Evolutionary conservation across 805 yeast genomes (phyloP).

Genomic region (Allodekkera sacchari): DNA sequence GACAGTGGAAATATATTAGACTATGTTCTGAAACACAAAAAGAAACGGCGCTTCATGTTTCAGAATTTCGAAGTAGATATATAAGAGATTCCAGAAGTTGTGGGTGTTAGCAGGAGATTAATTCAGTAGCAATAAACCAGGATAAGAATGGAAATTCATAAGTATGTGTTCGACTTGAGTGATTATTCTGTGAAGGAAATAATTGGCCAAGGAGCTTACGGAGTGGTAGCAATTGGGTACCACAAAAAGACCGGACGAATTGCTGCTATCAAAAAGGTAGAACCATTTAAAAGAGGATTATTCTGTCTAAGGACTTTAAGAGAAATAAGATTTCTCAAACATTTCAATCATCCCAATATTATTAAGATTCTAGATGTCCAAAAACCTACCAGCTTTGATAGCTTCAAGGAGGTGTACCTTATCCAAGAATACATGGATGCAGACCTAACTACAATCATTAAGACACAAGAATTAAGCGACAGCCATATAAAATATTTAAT

Average conservation of each 20-base stretch:
- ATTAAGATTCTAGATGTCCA: conserved; percentile 59
- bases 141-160: conserved; percentile 23
- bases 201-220: conserved; percentile 79
- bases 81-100: too few species aligned
- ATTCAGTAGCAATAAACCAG: conserved; percentile 1
- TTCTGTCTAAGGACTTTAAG: conserved; percentile 64
- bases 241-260: conserved; percentile 49
- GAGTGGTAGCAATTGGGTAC: conserved; percentile 63
- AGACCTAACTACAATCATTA: conserved; percentile 57
- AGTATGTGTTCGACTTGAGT: conserved; percentile 53
- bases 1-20: too few species aligned
- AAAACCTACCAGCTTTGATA: conserved; percentile 49
- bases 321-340: conserved; percentile 57
- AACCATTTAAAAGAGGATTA: conserved; percentile 58
- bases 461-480: conserved; percentile 47
- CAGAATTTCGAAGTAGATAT: too few species aligned
- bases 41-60: too few species aligned
- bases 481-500: conserved; percentile 65
- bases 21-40: too few species aligned
- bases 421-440: conserved; percentile 76
- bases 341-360: conserved; percentile 69
- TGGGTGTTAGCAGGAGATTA: too few species aligned
- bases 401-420: conserved; percentile 62
- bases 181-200: conserved; percentile 52
- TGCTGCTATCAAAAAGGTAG: conserved; percentile 73